Conservation (phyloP, 306 rosid species). For the Quercus engelmannii region DNA sequence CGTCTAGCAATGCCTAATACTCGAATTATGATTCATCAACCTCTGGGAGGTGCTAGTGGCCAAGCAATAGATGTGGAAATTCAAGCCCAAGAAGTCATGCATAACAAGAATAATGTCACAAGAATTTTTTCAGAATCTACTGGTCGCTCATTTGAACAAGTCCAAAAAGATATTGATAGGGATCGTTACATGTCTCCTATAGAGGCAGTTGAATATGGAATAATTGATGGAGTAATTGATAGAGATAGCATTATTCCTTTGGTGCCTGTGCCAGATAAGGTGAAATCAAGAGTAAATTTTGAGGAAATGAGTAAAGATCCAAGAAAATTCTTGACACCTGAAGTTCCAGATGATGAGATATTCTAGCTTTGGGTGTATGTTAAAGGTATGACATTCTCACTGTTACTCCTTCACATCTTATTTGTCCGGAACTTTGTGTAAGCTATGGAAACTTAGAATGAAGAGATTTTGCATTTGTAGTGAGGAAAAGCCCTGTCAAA, state of each 20-base stretch:
- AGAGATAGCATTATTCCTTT: conserved; percentile 77
- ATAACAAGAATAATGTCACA: conserved; percentile 60
- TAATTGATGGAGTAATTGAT: conserved; percentile 81
- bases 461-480: conserved; percentile 10
- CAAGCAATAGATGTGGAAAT: conserved; percentile 91
- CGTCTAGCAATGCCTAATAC: conserved; percentile 97
- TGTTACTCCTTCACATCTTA: conserved; percentile 15
- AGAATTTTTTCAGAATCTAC: conserved; percentile 69
- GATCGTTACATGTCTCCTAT: conserved; percentile 93
- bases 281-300: conserved; percentile 43
- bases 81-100: conserved; percentile 89
- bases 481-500: not conserved
- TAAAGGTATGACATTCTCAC: conserved; percentile 7
- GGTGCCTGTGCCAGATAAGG: conserved; percentile 73
- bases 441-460: conserved; percentile 2
- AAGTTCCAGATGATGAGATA: conserved; percentile 85
- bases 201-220: conserved; percentile 95
- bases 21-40: conserved; percentile 91
- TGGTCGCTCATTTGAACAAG: conserved; percentile 81
- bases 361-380: conserved; percentile 39
- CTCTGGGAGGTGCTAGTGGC: conserved; percentile 98
- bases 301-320: conserved; percentile 64
- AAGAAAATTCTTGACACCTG: conserved; percentile 61
- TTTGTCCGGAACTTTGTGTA: conserved; percentile 2
- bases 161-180: conserved; percentile 78